phyloP scores from a whole-genome alignment of 805 yeast species.

The Saccharomycopsis lassenensis region DNA sequence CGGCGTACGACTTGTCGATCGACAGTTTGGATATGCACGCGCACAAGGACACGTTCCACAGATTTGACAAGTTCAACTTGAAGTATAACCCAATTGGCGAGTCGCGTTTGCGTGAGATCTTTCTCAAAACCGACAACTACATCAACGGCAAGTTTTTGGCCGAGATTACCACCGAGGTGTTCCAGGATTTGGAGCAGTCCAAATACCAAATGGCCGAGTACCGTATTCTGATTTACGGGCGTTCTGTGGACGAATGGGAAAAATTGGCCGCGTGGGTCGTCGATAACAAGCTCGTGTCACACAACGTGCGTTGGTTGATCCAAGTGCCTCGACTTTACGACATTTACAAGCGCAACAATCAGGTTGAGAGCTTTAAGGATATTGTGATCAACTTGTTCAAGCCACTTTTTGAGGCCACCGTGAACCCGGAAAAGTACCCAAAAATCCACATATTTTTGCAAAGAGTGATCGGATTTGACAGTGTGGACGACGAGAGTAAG shows the following conservation, averaged over 20 bases:
- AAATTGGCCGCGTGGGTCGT: conserved; percentile 91
- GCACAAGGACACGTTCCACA: conserved; percentile 93
- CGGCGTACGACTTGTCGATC: conserved; percentile 91
- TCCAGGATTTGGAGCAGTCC: conserved; percentile 87
- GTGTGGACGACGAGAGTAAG: conserved; percentile 97
- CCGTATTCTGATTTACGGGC: conserved; percentile 89
- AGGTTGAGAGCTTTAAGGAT: conserved; percentile 63
- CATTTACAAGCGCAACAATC: conserved; percentile 66
- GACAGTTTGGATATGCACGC: conserved; percentile 99
- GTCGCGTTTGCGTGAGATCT: conserved; percentile 92
- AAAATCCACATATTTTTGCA: conserved; percentile 80
- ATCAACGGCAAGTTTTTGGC: conserved; percentile 84
- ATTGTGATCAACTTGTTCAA: conserved; percentile 67
- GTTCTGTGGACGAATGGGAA: conserved; percentile 88
- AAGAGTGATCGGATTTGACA: conserved; percentile 94
- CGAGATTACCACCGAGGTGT: conserved; percentile 86
- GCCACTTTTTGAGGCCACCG: conserved; percentile 85
- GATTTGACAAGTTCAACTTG: conserved; percentile 94
- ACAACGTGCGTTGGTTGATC: conserved; percentile 93
- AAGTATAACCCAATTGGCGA: conserved; percentile 98
- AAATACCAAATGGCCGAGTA: conserved; percentile 97
- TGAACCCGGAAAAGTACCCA: conserved; percentile 81
- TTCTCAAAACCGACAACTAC: conserved; percentile 89
- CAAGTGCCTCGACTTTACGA: conserved; percentile 94
- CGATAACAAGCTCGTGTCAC: conserved; percentile 82